Percentiles rank a stretch among this genome's conserved stretches.
These are phyloP conservation scores for Mitragyna speciosa DNA, from an alignment of 257 asterid genomes.

Conservation along the genomic window DNA sequence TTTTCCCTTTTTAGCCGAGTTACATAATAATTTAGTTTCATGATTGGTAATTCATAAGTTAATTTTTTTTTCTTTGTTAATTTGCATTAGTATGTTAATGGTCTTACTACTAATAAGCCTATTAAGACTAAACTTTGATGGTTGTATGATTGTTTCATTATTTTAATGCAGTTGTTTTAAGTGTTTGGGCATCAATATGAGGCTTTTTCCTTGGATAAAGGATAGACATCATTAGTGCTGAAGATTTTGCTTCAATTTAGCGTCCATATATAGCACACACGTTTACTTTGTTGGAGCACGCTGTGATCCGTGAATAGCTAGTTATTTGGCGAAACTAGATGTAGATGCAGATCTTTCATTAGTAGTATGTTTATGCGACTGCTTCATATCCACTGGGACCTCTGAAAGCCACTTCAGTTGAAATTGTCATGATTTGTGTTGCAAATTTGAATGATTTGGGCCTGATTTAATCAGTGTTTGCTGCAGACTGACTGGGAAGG, in stretches of 20 bases:
- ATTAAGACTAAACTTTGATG: background rate
- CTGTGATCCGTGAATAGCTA: background rate
- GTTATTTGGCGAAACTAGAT: too few relatives aligned
- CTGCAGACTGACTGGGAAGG: conserved; percentile 60
- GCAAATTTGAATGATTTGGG: background rate
- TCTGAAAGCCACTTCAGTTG: background rate
- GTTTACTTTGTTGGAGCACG: background rate
- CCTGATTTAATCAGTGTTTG: background rate
- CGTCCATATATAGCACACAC: background rate
- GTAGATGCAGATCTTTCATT: background rate
- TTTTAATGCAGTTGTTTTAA: background rate
- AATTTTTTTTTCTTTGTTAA: background rate
- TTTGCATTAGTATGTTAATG: conserved; percentile 3
- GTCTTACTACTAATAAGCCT: background rate
- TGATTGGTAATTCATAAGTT: too few relatives aligned
- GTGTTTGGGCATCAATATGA: background rate
- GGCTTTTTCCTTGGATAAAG: too few relatives aligned
- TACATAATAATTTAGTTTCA: too few relatives aligned
- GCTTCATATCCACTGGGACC: background rate
- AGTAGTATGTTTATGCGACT: background rate
- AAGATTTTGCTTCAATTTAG: background rate
- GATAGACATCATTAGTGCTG: background rate
- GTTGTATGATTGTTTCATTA: background rate
- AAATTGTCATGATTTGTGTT: background rate
- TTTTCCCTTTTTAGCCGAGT: too few relatives aligned